Base-by-base conservation (phyloP, 306 rosid species). In the Rosa rugosa region DNA sequence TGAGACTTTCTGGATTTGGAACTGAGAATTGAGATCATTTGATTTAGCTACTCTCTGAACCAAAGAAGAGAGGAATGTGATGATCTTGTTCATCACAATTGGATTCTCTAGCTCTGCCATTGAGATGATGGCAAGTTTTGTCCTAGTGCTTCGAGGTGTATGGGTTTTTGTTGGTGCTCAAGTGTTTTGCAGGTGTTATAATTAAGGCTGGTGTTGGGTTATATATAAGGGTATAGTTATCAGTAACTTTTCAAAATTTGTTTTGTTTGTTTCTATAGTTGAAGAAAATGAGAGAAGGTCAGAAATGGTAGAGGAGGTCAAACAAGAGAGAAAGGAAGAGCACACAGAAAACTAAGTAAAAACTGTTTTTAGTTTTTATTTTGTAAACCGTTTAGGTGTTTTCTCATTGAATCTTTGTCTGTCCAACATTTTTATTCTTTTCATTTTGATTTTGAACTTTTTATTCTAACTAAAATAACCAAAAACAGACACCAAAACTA, bases 21-120 rank as follows among this genome's bases (percentile, higher is more conserved):
- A 77, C 45, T 79, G 84, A 44, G 73, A 83, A 78, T 85, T 90
- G 6, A 70, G 71, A 69, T 96, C 98, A 80, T 96, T 96, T 0
- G 97, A 86, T 40, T 91, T 97, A 9, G 96, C 85, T 23, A 91
- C 94, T 82, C 88, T 87, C 76, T 96, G 89, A 50, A 96, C 97
- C 49, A 93, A 83, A 78, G 92, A 89, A 40, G 99, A 95, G 75
- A 95, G 93, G 44, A 91, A 95, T 44, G 83, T 77, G 84, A 93
- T 89, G 25, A 89, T 83, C 79, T 88, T 89, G 41, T 90, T 85
- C 97, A 95, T 93, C 60, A 76, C 93, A 79, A 72, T 66, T 49
- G 97, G 94, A 81, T 79, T 87, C 89, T 91, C 97, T 18, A 95
- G 83, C 80, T 93, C 99, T 64, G 94, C 98, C 99, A 93, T 95